Percentiles rank a stretch among this genome's conserved stretches.
Evolutionary conservation across 192 early-diverging fungal genomes (phyloP).

Genomic region (Linnemannia elongata): DNA sequence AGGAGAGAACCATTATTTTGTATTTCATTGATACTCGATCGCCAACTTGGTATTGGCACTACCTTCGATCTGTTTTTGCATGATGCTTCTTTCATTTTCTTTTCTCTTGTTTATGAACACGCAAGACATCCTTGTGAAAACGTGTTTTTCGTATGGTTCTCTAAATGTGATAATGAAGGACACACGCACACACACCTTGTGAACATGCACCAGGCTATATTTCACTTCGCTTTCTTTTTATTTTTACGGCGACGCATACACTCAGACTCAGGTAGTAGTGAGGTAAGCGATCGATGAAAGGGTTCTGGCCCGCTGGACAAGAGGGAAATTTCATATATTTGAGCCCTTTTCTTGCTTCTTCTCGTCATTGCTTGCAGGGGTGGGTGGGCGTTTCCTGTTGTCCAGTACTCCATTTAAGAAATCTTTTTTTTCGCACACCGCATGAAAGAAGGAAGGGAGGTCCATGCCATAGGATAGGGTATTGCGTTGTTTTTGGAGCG

Average conservation of each 20-base stretch:
- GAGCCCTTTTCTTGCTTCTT: background rate
- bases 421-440: constrained; percentile 8
- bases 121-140: too few species aligned
- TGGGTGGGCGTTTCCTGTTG: background rate
- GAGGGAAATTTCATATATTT: background rate
- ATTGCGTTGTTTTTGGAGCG: background rate
- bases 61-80: too few species aligned
- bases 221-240: too few species aligned
- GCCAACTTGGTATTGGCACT: background rate
- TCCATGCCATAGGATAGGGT: background rate
- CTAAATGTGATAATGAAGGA: background rate
- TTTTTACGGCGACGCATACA: background rate
- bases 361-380: background rate
- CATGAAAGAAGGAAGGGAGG: background rate
- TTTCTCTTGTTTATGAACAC: too few species aligned
- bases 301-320: background rate
- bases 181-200: background rate
- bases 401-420: background rate
- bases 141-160: too few species aligned
- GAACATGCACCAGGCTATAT: background rate
- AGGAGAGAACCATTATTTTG: background rate
- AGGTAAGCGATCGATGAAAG: background rate
- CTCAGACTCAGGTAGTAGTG: background rate
- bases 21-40: background rate
- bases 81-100: too few species aligned